phyloP scores from a whole-genome alignment of 768 basidiomycete genomes.

The Cystoderma amianthinum region DNA sequence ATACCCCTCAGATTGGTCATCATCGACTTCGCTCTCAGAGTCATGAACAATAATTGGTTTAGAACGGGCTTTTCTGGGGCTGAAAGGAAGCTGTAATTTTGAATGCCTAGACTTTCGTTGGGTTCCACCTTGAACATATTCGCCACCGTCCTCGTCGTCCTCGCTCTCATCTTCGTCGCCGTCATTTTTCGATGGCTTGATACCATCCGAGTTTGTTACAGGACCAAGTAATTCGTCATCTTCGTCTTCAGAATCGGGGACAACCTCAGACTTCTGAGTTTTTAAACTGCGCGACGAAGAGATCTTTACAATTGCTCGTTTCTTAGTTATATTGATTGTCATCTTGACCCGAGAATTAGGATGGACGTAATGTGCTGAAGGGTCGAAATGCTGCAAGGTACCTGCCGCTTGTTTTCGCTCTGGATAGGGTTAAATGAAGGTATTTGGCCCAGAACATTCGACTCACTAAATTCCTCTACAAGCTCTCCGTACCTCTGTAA shows the following conservation, averaged over 20 bases:
- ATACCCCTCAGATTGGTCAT: constrained; percentile 12
- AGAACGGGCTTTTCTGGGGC: constrained; percentile 55
- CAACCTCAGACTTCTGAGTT: constrained; percentile 17
- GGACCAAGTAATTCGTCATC: constrained; percentile 9
- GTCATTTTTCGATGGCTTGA: constrained; percentile 10
- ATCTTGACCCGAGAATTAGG: constrained; percentile 47
- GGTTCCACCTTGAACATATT: constrained; percentile 12
- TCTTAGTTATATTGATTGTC: constrained; percentile 21
- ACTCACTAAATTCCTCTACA: constrained; percentile 53
- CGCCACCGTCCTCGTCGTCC: constrained; percentile 15
- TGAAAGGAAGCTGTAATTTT: constrained; percentile 47
- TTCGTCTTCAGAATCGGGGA: constrained; percentile 27
- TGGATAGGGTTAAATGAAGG: constrained; percentile 16
- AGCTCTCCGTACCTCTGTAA: constrained; percentile 30
- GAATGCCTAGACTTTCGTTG: constrained; percentile 9
- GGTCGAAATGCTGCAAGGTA: constrained; percentile 48
- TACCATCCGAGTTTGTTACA: constrained; percentile 3
- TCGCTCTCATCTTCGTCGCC: constrained; percentile 20
- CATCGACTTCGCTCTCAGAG: constrained; percentile 28
- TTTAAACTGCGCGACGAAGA: constrained; percentile 17
- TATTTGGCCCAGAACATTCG: too few relatives aligned
- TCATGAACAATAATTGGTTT: constrained; percentile 22
- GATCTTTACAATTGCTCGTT: constrained; percentile 14
- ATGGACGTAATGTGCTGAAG: constrained; percentile 50
- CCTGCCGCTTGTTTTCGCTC: constrained; percentile 40